These are phyloP conservation scores for Coniochaeta sp. DNA, from an alignment of 2,329 filamentous ascomycete genomes.

Conservation along the genomic window DNA sequence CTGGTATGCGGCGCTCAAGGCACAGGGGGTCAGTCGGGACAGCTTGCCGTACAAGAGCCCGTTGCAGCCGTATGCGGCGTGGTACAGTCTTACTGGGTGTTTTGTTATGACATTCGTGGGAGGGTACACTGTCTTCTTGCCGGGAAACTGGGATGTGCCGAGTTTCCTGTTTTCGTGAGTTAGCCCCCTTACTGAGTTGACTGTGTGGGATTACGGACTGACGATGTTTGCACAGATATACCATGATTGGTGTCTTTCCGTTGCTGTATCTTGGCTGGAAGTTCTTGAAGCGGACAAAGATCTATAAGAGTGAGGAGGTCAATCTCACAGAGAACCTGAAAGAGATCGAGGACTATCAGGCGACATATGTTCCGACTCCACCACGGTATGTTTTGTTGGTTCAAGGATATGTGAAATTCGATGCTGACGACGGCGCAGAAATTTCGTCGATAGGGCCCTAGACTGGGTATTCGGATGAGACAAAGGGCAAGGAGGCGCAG, in stretches of 20 bases:
- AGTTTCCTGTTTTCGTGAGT: constrained; percentile 21
- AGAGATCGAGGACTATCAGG: constrained; percentile 43
- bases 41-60: constrained; percentile 40
- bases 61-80: constrained; percentile 43
- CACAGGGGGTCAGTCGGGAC: constrained; percentile 33
- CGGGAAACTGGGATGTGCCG: constrained; percentile 20
- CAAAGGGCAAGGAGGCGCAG: neutral
- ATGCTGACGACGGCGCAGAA: constrained; percentile 7
- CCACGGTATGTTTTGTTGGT: constrained; percentile 9
- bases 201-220: neutral
- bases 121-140: constrained; percentile 41
- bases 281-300: constrained; percentile 51
- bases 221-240: constrained; percentile 13
- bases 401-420: neutral
- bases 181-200: neutral
- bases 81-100: constrained; percentile 36
- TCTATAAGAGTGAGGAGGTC: constrained; percentile 45
- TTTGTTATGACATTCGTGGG: constrained; percentile 48
- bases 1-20: constrained; percentile 44
- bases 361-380: constrained; percentile 14
- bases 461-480: constrained; percentile 17
- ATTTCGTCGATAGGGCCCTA: constrained; percentile 10
- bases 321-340: constrained; percentile 56
- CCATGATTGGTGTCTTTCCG: constrained; percentile 20
- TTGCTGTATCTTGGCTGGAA: constrained; percentile 61